Conservation (phyloP, 176 grass and related monocot species). For the Pontederia crassipes region DNA sequence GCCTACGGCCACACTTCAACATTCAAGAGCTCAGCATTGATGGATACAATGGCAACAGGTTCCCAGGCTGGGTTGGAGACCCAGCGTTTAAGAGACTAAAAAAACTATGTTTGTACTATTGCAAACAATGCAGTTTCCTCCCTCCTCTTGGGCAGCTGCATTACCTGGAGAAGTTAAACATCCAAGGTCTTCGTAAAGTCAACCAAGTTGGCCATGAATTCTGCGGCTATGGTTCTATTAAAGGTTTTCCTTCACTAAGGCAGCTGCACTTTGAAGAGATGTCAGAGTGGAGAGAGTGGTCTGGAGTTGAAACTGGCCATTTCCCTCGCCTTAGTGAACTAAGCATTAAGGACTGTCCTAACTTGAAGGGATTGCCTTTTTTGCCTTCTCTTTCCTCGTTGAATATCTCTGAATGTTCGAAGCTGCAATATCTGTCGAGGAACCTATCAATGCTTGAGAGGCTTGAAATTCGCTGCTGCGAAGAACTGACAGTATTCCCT, state of each 20-base stretch:
- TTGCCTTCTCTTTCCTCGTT: background rate
- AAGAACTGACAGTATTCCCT: background rate
- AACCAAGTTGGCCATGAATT: background rate
- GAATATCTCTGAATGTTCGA: background rate
- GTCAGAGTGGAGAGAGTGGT: background rate
- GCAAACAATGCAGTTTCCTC: background rate
- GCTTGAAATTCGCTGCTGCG: background rate
- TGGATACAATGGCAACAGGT: background rate
- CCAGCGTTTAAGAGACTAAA: background rate
- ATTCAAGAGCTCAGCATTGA: background rate
- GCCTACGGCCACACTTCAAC: slow-evolving; percentile 17
- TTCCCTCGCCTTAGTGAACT: background rate
- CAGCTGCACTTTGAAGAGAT: background rate
- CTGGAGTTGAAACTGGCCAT: background rate
- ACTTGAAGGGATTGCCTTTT: background rate
- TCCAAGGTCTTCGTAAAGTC: background rate
- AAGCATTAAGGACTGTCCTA: background rate
- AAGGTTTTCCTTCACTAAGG: background rate
- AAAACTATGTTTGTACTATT: background rate
- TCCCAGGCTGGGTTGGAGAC: slow-evolving; percentile 12
- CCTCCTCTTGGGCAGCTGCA: slow-evolving; percentile 1
- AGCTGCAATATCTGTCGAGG: background rate
- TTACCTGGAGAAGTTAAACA: background rate
- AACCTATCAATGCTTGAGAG: background rate
- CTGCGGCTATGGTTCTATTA: background rate